These are phyloP conservation scores for Rosa lucieae DNA, from an alignment of 306 rosid genomes.

Conservation along the genomic window DNA sequence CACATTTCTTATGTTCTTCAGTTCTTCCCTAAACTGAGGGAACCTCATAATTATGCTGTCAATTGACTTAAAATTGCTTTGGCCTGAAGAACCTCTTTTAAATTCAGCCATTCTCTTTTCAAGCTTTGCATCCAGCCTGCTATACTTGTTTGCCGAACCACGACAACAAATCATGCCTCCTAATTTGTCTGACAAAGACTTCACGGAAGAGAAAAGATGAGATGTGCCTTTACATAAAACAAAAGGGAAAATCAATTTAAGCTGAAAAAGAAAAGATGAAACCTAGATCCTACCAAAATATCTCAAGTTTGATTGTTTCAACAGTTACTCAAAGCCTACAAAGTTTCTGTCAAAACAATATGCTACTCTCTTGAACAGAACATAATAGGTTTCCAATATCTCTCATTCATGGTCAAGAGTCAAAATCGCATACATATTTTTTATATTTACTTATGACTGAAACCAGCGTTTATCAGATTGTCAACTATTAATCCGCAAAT, in stretches of 20 bases:
- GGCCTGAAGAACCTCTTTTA: constrained; percentile 45
- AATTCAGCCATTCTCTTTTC: constrained; percentile 63
- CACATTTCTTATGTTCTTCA: constrained; percentile 56
- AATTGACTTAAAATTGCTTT: constrained; percentile 57
- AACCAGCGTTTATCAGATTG: not conserved
- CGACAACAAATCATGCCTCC: constrained; percentile 56
- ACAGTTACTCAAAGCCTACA: not conserved
- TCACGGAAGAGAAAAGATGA: constrained; percentile 30
- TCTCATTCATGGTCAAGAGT: not conserved
- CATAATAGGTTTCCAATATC: not conserved
- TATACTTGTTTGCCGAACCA: constrained; percentile 41
- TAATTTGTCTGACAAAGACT: constrained; percentile 44
- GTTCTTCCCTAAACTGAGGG: constrained; percentile 65
- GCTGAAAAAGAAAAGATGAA: constrained; percentile 12
- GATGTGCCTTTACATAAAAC: constrained; percentile 45
- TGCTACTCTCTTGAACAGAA: not conserved
- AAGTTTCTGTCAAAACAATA: not conserved
- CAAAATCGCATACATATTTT: not conserved
- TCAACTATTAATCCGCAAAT: not conserved
- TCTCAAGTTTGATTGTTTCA: not conserved
- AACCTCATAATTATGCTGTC: constrained; percentile 70
- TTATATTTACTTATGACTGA: not conserved
- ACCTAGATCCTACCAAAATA: constrained; percentile 7
- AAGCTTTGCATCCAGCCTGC: constrained; percentile 67
- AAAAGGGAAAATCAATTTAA: constrained; percentile 20